Percentiles rank a stretch among this genome's conserved stretches.
These are phyloP conservation scores for Rhynchosporium agropyri DNA, from an alignment of 2,329 filamentous ascomycete genomes.

Conservation along the genomic window DNA sequence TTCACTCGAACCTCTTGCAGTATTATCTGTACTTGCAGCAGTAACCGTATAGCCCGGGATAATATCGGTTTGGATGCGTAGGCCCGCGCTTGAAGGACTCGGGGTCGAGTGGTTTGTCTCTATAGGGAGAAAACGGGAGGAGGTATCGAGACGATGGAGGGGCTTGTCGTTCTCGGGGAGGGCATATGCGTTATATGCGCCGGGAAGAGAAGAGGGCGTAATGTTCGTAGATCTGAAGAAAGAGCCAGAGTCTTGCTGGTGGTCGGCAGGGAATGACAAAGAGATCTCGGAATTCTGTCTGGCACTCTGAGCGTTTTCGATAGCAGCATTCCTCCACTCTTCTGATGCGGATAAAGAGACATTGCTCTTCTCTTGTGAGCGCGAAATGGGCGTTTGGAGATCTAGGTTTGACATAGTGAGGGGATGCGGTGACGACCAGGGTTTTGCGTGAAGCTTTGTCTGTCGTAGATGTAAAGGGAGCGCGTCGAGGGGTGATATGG, in stretches of 20 bases:
- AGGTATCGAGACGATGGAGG: constrained; percentile 36
- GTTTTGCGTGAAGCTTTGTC: constrained; percentile 19
- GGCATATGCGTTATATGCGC: constrained; percentile 20
- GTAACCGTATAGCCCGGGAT: constrained; percentile 36
- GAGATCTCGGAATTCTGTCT: constrained; percentile 24
- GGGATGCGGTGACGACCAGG: constrained; percentile 21
- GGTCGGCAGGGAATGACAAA: constrained; percentile 21
- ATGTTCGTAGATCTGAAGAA: constrained; percentile 46
- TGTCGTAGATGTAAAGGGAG: constrained; percentile 17
- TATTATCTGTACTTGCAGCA: constrained; percentile 32
- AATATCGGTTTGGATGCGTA: constrained; percentile 45
- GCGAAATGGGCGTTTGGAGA: constrained; percentile 28
- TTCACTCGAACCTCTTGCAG: constrained; percentile 26
- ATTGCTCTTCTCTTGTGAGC: constrained; percentile 23
- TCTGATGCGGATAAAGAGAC: constrained; percentile 17
- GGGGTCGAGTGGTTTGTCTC: constrained; percentile 26
- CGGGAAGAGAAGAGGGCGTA: constrained; percentile 44
- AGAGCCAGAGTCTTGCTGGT: constrained; percentile 22
- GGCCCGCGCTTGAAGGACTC: constrained; percentile 39
- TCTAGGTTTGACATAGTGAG: constrained; percentile 35
- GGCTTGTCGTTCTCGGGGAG: constrained; percentile 20
- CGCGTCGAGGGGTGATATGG: constrained; percentile 16
- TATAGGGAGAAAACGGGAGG: constrained; percentile 28
- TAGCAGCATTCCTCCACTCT: constrained; percentile 14
- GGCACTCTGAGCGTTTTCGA: constrained; percentile 27